phyloP scores from a whole-genome alignment of 2,329 filamentous ascomycete species.

The Xylogone sp. region DNA sequence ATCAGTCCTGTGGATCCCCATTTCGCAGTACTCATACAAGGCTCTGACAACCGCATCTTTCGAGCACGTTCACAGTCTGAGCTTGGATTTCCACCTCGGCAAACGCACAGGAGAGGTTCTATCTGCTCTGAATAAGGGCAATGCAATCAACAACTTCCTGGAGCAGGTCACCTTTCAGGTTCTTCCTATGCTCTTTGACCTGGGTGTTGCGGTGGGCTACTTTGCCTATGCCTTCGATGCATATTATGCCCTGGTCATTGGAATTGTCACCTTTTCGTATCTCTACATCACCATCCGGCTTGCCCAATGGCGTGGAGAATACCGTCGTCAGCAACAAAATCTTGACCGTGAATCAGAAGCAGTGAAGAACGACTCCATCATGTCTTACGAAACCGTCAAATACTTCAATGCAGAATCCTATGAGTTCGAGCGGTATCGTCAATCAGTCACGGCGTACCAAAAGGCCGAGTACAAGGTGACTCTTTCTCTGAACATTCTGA shows the following conservation, averaged over 20 bases:
- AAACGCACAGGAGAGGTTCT: slow-evolving; percentile 96
- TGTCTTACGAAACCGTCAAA: slow-evolving; percentile 95
- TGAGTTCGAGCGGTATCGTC: slow-evolving; percentile 70
- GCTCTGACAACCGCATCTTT: slow-evolving; percentile 93
- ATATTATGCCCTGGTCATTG: slow-evolving; percentile 85
- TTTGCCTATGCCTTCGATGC: slow-evolving; percentile 78
- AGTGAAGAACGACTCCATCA: slow-evolving; percentile 97
- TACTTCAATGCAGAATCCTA: slow-evolving; percentile 84
- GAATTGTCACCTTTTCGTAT: slow-evolving; percentile 92
- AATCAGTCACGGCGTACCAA: slow-evolving; percentile 69
- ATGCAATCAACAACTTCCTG: slow-evolving; percentile 92
- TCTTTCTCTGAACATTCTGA: slow-evolving; percentile 74
- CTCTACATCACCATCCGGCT: slow-evolving; percentile 95
- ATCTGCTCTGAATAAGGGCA: slow-evolving; percentile 93
- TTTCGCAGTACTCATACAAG: slow-evolving; percentile 94
- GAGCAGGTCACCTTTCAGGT: slow-evolving; percentile 97
- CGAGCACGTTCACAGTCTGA: slow-evolving; percentile 93
- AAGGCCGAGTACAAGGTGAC: slow-evolving; percentile 72
- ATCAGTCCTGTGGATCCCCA: slow-evolving; percentile 89
- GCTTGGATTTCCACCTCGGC: slow-evolving; percentile 91
- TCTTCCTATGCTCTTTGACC: slow-evolving; percentile 88
- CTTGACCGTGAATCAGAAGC: slow-evolving; percentile 93
- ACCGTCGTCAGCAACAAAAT: slow-evolving; percentile 91
- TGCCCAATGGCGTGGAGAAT: slow-evolving; percentile 88
- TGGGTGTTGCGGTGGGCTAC: slow-evolving; percentile 79